These are phyloP conservation scores for Cyanidiococcus yangmingshanensis DNA, from an alignment of 23 red algal genomes.

Conservation along the genomic window DNA sequence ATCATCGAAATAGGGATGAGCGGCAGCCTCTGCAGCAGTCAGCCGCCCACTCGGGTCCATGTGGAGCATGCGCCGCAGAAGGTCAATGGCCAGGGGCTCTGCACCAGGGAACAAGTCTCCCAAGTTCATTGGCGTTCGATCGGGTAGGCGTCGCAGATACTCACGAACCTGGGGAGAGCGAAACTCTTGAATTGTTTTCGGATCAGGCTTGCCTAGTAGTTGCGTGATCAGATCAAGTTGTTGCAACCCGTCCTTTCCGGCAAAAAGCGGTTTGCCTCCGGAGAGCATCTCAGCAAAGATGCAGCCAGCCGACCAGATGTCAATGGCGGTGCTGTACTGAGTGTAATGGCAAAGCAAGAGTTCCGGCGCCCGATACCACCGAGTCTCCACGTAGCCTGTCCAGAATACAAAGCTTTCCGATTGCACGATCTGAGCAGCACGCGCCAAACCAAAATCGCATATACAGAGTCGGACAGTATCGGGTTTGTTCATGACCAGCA, in stretches of 20 bases:
- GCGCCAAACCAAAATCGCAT: conserved; percentile 95
- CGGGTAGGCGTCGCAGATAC: conserved; percentile 35
- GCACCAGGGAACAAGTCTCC: conserved; percentile 28
- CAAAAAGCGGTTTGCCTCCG: conserved; percentile 67
- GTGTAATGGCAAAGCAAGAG: conserved; percentile 64
- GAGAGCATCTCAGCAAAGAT: conserved; percentile 74
- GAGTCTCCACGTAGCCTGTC: conserved; percentile 94
- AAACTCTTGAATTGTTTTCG: conserved; percentile 30
- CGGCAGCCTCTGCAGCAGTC: conserved; percentile 56
- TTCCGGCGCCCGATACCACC: conserved; percentile 95
- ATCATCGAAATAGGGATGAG: conserved; percentile 74
- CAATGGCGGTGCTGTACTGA: conserved; percentile 79
- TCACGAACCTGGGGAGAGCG: conserved; percentile 37
- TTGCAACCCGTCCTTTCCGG: conserved; percentile 73
- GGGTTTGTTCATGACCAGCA: conserved; percentile 59
- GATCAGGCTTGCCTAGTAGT: conserved; percentile 55
- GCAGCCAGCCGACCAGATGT: conserved; percentile 95
- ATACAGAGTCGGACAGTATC: conserved; percentile 56
- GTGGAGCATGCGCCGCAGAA: conserved; percentile 54
- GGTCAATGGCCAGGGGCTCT: conserved; percentile 44
- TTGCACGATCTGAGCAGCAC: conserved; percentile 52
- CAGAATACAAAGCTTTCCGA: conserved; percentile 61
- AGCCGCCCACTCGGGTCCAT: conserved; percentile 73
- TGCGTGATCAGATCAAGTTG: conserved; percentile 80
- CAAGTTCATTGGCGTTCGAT: conserved; percentile 16